Conservation (phyloP, 1,284 basidiomycete species). For the Melampsora larici-populina region DNA sequence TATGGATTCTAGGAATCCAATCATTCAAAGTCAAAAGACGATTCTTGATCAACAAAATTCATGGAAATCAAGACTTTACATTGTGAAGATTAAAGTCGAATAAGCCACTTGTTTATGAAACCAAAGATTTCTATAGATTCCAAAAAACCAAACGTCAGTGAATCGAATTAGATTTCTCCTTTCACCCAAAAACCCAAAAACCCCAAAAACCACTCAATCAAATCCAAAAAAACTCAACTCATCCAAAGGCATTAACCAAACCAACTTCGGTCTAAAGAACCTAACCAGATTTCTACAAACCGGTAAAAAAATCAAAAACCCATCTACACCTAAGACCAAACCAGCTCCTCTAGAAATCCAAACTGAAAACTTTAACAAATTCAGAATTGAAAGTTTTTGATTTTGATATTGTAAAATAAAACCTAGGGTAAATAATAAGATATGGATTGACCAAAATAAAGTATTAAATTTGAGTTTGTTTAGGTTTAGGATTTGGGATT, state of each 20-base stretch:
- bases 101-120: constrained; percentile 41
- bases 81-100: constrained; percentile 29
- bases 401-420: constrained; percentile 20
- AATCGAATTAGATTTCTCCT: too few relatives aligned
- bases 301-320: constrained; percentile 34
- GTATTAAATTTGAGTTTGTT: constrained; percentile 5
- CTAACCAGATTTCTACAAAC: constrained; percentile 38
- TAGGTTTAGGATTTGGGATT: too few relatives aligned
- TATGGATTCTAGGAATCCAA: constrained; percentile 12
- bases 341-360: constrained; percentile 39
- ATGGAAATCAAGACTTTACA: constrained; percentile 4
- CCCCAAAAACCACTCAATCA: not conserved
- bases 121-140: constrained; percentile 24
- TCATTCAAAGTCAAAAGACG: not conserved
- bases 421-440: constrained; percentile 23
- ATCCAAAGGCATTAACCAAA: constrained; percentile 35
- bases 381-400: constrained; percentile 21
- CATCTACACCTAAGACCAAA: constrained; percentile 32
- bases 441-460: constrained; percentile 20
- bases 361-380: constrained; percentile 32
- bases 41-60: not conserved
- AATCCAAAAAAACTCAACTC: constrained; percentile 25
- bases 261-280: constrained; percentile 30
- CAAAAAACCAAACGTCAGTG: too few relatives aligned
- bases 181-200: not conserved